Evolutionary conservation across 1,139 yeast species (phyloP), one percentile per base, ranked within the genome.

Genomic region (Kurtzmaniella quercitrusa): DNA sequence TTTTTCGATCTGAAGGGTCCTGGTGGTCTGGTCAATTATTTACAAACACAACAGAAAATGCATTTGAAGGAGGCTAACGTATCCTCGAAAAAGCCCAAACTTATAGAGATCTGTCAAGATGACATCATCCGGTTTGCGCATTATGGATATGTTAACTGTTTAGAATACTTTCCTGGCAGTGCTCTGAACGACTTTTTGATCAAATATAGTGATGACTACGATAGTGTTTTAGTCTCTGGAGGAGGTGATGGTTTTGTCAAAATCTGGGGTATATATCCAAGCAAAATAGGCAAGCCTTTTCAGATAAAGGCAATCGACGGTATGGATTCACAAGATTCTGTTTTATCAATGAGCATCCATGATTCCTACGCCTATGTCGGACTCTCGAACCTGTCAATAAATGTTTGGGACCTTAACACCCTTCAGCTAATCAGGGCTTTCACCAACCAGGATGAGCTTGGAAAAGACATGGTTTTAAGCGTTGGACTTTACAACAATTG

Each of bases 1-100:
- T 93, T 93, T 54, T 93, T 93, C 59, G 98, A 93, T 60, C 89
- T 97, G 1, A 74, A 71, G 42, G 96, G 96, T 0, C 95, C 95
- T 0, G 87, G 93, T 1, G 94, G 93, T 1, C 65, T 68, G 33
- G 51, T 67, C 33, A 71, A 66, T 44, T 50, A 56, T n/a, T 51
- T 62, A 9, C 73, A 64, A 51, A 51, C 66, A 11, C 59, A 60
- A 44, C 69, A 67, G 42, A 19, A 20, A n/a, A 59, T 60, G 40
- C 46, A 57, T 38, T 52, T 56, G 36, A 59, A 61, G 42, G 53
- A 53, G 18, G 54, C 53, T 7, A 41, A 47, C 11, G 14, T 39
- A 3, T 26, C 22, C 8, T 17, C n/a, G 3, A 23, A 23, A 3
- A 40, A 38, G 34, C 59, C 68, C 20, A 50, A 60, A 22, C 65